phyloP scores from a whole-genome alignment of 305 asterid genomes.

The Withania somnifera region DNA sequence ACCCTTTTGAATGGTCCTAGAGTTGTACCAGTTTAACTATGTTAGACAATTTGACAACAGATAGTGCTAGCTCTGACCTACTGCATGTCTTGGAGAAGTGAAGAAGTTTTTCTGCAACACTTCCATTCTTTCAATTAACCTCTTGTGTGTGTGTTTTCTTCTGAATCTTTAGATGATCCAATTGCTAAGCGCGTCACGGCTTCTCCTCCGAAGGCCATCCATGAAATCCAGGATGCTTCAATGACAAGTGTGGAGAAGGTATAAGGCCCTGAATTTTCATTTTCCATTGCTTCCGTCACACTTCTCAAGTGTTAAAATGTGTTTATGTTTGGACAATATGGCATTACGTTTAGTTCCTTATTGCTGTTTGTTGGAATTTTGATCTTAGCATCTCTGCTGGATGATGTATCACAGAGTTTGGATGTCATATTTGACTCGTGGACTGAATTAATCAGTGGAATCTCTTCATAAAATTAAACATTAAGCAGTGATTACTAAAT shows the following conservation, averaged over 20 bases:
- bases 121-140: neutral
- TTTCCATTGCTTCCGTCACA: neutral
- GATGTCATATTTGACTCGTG: neutral
- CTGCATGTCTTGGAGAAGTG: neutral
- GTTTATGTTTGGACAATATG: neutral
- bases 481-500: neutral
- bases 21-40: neutral
- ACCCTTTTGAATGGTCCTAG: neutral
- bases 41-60: neutral
- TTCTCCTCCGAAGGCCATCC: constrained; percentile 31
- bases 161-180: constrained; percentile 59
- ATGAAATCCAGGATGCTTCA: constrained; percentile 27
- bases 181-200: constrained; percentile 45
- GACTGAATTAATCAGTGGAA: neutral
- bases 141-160: constrained; percentile 3
- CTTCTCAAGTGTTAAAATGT: neutral
- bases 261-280: neutral
- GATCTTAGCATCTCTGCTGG: neutral
- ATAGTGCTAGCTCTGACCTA: neutral
- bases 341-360: neutral
- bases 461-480: neutral
- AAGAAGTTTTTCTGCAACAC: neutral
- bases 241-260: constrained; percentile 15
- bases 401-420: neutral
- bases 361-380: neutral